A percentile compares a stretch with the other conserved stretches of the same genome.
phyloP scores from a whole-genome alignment of 1,139 yeast species.

The Diutina neorugosa region DNA sequence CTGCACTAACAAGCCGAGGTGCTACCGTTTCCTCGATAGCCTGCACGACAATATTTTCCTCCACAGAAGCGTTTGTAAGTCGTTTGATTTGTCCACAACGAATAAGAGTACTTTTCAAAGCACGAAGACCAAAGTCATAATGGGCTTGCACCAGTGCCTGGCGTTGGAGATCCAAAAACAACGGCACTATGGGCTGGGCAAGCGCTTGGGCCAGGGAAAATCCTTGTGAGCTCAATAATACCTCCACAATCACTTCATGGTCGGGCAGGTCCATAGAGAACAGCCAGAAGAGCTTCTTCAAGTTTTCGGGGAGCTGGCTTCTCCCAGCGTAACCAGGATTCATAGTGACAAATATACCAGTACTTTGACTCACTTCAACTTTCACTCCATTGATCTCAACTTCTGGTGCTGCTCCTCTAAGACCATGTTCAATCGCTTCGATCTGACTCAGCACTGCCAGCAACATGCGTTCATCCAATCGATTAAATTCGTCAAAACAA shows the following conservation, averaged over 20 bases:
- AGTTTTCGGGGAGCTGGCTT: slow-evolving; percentile 71
- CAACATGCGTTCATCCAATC: slow-evolving; percentile 58
- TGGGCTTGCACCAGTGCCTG: slow-evolving; percentile 47
- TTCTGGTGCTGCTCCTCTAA: slow-evolving; percentile 13
- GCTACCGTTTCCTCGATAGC: slow-evolving; percentile 49
- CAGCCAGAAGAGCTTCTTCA: slow-evolving; percentile 66
- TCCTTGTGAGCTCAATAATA: slow-evolving; percentile 63
- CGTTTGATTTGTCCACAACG: slow-evolving; percentile 42
- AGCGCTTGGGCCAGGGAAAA: slow-evolving; percentile 37
- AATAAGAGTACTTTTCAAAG: slow-evolving; percentile 54
- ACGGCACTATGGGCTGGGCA: slow-evolving; percentile 41
- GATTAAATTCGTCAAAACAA: slow-evolving; percentile 90
- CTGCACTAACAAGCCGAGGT: slow-evolving; percentile 51
- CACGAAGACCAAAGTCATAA: slow-evolving; percentile 84
- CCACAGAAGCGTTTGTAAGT: slow-evolving; percentile 28
- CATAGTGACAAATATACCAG: slow-evolving; percentile 84
- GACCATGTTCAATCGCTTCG: slow-evolving; percentile 54
- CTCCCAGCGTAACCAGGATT: slow-evolving; percentile 88
- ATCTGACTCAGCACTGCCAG: slow-evolving; percentile 84
- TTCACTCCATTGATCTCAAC: slow-evolving; percentile 41
- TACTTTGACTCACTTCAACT: slow-evolving; percentile 31
- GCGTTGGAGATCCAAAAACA: slow-evolving; percentile 33
- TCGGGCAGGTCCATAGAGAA: slow-evolving; percentile 74
- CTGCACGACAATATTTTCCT: slow-evolving; percentile 24
- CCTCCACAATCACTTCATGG: slow-evolving; percentile 55